phyloP scores from a whole-genome alignment of 2,329 filamentous ascomycete species.

The Davidsoniella virescens region DNA sequence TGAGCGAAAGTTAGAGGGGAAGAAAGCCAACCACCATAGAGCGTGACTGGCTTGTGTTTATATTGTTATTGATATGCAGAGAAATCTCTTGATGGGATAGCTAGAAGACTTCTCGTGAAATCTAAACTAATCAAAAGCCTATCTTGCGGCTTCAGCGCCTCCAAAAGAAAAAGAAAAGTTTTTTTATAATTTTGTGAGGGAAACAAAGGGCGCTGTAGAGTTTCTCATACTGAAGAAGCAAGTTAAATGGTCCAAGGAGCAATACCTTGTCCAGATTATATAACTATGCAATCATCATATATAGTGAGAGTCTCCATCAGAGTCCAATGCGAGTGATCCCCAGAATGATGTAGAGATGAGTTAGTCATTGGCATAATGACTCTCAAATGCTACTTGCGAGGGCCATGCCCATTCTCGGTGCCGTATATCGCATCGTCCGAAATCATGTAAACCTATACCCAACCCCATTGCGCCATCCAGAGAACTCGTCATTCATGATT shows the following conservation, averaged over 20 bases:
- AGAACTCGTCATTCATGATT: no score
- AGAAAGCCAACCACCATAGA: no score
- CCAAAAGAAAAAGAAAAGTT: background rate
- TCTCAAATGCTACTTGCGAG: background rate
- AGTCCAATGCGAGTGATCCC: background rate
- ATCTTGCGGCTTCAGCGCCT: background rate
- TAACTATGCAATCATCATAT: background rate
- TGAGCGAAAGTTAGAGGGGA: no score
- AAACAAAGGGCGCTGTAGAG: no score
- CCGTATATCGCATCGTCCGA: no score
- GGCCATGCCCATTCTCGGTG: no score
- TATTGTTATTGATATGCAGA: no score
- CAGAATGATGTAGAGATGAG: background rate
- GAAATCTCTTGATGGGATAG: no score
- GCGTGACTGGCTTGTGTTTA: no score
- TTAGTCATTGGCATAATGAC: background rate
- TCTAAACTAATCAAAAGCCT: background rate
- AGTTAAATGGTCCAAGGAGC: conserved; percentile 10
- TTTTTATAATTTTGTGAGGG: conserved; percentile 3
- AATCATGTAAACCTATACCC: no score
- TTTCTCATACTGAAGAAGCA: background rate
- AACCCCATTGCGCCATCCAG: no score
- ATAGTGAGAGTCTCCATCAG: background rate
- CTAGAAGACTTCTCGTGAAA: background rate
- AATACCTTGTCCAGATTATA: conserved; percentile 8